These are phyloP conservation scores for Pyricularia sp. DNA, from an alignment of 2,329 filamentous ascomycete genomes.

Conservation along the genomic window DNA sequence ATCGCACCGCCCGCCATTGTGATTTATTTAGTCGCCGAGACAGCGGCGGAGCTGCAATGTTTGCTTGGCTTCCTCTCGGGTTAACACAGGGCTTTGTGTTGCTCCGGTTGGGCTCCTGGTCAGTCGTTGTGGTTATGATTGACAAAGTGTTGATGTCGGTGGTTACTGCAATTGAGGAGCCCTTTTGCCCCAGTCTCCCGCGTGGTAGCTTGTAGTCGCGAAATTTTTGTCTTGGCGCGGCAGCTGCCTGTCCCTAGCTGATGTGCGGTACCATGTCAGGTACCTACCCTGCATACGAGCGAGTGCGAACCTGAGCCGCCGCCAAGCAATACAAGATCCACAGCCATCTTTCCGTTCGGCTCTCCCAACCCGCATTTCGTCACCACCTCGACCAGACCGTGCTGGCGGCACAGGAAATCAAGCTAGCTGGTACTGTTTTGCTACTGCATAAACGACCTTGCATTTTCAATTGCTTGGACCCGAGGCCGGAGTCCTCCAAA, in stretches of 20 bases:
- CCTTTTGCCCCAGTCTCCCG: neutral
- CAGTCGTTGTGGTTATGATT: neutral
- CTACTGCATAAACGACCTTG: neutral
- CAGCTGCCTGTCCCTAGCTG: neutral
- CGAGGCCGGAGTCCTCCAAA: neutral
- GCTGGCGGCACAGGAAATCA: neutral
- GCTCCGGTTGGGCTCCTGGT: neutral
- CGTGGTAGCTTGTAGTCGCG: conserved; percentile 4
- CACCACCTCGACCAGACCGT: conserved; percentile 2
- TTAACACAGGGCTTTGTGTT: neutral
- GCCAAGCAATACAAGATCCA: neutral
- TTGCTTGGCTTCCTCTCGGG: neutral
- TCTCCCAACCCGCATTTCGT: conserved; percentile 4
- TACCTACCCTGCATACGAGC: neutral
- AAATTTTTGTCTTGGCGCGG: conserved; percentile 12
- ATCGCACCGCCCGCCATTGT: conserved; percentile 76
- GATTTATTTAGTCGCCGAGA: conserved; percentile 5
- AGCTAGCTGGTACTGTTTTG: neutral
- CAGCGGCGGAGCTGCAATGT: conserved; percentile 10
- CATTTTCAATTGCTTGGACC: neutral
- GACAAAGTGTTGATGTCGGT: neutral
- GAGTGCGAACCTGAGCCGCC: no score
- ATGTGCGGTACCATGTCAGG: neutral
- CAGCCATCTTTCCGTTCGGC: neutral
- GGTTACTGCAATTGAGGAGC: neutral